Percentiles rank a stretch among this genome's conserved stretches.
phyloP scores from a whole-genome alignment of 257 asterid species.

The Solanum verrucosum region DNA sequence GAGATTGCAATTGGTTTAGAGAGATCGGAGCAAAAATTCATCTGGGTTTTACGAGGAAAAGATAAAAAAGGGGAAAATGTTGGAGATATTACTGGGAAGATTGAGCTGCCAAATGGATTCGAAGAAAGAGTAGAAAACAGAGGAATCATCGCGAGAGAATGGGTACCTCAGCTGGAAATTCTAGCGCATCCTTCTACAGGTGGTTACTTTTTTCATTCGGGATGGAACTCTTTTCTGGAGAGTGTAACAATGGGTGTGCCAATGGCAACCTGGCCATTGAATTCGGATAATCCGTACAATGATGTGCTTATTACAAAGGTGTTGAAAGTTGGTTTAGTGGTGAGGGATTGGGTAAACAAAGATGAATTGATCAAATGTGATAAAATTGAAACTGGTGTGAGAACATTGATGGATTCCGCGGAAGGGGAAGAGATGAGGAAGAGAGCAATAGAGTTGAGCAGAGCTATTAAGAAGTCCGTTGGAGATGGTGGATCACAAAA shows the following conservation, averaged over 20 bases:
- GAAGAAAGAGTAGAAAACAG: background rate
- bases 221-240: constrained; percentile 1
- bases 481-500: background rate
- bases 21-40: background rate
- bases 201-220: background rate
- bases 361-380: background rate
- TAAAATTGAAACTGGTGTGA: background rate
- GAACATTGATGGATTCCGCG: background rate
- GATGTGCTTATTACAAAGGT: background rate
- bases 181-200: background rate
- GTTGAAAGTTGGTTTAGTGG: background rate
- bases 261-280: background rate
- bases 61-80: background rate
- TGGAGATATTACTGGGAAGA: background rate
- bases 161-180: background rate
- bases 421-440: background rate
- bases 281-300: background rate
- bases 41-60: background rate
- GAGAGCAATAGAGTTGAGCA: background rate
- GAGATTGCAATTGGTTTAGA: background rate
- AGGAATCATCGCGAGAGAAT: background rate
- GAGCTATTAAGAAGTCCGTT: background rate
- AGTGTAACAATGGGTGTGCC: background rate
- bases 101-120: background rate
- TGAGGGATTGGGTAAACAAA: background rate